Evolutionary conservation across 2,329 filamentous ascomycete genomes (phyloP).

Genomic region (Exophiala sp.): DNA sequence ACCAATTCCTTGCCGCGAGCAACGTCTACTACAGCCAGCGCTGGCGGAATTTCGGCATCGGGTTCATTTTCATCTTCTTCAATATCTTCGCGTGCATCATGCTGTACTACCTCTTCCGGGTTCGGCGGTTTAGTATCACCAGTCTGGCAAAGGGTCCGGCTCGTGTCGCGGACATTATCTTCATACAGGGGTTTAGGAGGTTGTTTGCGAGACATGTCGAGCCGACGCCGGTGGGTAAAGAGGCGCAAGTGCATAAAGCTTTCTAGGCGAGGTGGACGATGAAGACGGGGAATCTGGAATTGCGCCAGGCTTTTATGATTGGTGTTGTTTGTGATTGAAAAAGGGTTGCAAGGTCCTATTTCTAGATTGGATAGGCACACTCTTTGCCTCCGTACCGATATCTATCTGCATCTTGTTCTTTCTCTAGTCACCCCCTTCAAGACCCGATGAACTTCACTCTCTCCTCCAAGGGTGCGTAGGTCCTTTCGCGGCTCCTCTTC

Average conservation of each 20-base stretch:
- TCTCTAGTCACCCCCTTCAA: background rate
- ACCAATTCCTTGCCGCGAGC: conserved; percentile 44
- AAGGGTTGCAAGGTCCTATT: too few relatives aligned
- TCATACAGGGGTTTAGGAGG: conserved; percentile 15
- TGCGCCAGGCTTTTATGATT: too few relatives aligned
- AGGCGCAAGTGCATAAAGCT: conserved; percentile 19
- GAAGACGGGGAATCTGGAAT: background rate
- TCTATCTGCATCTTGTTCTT: too few relatives aligned
- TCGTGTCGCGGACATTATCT: conserved; percentile 13
- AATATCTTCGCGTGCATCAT: conserved; percentile 57
- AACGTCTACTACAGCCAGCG: conserved; percentile 56
- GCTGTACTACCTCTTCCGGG: conserved; percentile 51
- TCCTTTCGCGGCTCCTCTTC: conserved; percentile 6
- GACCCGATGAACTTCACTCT: conserved; percentile 12
- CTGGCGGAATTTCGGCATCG: conserved; percentile 82
- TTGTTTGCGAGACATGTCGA: conserved; percentile 19
- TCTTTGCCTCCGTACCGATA: too few relatives aligned
- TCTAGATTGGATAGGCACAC: too few relatives aligned
- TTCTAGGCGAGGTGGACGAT: conserved; percentile 2
- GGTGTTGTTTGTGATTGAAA: too few relatives aligned
- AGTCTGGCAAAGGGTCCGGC: conserved; percentile 19
- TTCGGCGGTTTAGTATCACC: conserved; percentile 27
- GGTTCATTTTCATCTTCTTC: conserved; percentile 68
- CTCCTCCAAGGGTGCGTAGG: conserved; percentile 11
- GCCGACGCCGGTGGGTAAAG: conserved; percentile 19